Percentiles rank a stretch among this genome's conserved stretches.
These are phyloP conservation scores for Nannochloropsis granulata DNA, from an alignment of 108 stramenopile species.

Conservation along the genomic window DNA sequence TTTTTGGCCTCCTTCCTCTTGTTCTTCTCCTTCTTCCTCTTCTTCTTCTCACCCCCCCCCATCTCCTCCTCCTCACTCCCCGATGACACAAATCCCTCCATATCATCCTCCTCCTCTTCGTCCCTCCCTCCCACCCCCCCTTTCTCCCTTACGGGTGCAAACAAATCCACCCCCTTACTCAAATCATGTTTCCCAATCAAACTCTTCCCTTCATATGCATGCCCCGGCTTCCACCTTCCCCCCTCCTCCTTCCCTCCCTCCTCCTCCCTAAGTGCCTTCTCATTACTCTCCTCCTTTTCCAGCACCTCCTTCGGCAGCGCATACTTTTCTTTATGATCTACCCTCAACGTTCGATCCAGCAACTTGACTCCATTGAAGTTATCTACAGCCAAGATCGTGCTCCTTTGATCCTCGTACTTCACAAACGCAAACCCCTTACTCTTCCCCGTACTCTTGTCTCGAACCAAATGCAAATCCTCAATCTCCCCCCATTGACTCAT, in stretches of 20 bases:
- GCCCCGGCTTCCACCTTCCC: constrained; percentile 42
- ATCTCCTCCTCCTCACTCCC: neutral
- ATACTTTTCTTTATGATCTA: constrained; percentile 94
- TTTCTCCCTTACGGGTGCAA: constrained; percentile 38
- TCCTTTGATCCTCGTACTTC: constrained; percentile 50
- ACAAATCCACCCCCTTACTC: constrained; percentile 72
- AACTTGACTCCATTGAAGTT: constrained; percentile 66
- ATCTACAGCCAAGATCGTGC: constrained; percentile 91
- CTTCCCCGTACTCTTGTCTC: constrained; percentile 85
- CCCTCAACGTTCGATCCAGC: constrained; percentile 64
- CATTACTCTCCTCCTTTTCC: constrained; percentile 58
- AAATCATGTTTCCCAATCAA: constrained; percentile 54
- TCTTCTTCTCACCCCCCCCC: neutral
- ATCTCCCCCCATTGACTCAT: constrained; percentile 70
- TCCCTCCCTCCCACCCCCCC: neutral
- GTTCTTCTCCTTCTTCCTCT: neutral
- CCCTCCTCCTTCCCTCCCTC: constrained; percentile 12
- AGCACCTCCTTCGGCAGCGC: constrained; percentile 70
- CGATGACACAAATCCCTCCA: neutral
- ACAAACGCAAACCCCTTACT: constrained; percentile 33
- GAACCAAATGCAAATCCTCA: constrained; percentile 84
- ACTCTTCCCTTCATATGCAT: constrained; percentile 70
- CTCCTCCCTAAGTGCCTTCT: constrained; percentile 17
- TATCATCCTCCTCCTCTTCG: neutral
- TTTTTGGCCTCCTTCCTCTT: constrained; percentile 22